Percentiles rank a stretch among this genome's conserved stretches.
These are phyloP conservation scores for Polygonum aviculare DNA, from an alignment of 148 eudicot genomes.

Conservation along the genomic window DNA sequence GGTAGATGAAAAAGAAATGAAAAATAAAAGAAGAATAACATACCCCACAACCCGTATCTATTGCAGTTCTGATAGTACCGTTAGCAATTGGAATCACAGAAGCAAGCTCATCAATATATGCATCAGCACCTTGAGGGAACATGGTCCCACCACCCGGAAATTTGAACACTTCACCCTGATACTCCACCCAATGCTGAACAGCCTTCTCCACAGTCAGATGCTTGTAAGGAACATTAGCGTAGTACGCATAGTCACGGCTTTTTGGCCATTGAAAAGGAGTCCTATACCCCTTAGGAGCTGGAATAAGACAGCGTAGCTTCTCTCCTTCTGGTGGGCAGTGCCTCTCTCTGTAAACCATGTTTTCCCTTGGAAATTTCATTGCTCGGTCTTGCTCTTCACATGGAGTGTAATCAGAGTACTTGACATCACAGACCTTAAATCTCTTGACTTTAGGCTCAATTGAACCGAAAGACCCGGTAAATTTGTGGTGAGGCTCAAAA, in stretches of 20 bases:
- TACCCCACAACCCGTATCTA: constrained; percentile 88
- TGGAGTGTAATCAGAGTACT: constrained; percentile 68
- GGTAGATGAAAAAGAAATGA: background rate
- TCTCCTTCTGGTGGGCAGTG: constrained; percentile 68
- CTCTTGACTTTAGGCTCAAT: constrained; percentile 41
- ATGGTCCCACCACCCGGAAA: constrained; percentile 92
- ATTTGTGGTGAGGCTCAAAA: constrained; percentile 51
- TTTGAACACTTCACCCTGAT: constrained; percentile 63
- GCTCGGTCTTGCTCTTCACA: constrained; percentile 84
- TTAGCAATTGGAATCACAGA: constrained; percentile 68
- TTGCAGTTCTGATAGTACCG: constrained; percentile 64
- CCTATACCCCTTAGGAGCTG: constrained; percentile 77
- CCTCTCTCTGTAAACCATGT: constrained; percentile 76
- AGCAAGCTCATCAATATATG: constrained; percentile 78
- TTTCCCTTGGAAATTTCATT: constrained; percentile 73
- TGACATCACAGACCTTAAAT: constrained; percentile 44
- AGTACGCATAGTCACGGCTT: constrained; percentile 70
- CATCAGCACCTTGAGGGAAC: constrained; percentile 92
- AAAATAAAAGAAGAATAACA: background rate
- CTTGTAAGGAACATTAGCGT: constrained; percentile 83
- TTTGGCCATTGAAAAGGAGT: constrained; percentile 84
- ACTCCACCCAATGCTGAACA: constrained; percentile 76
- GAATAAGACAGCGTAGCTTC: constrained; percentile 68
- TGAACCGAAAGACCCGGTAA: constrained; percentile 23
- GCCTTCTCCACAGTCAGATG: constrained; percentile 76